Conservation (phyloP, 495 filamentous ascomycete species). For the Pyrenula massariospora region DNA sequence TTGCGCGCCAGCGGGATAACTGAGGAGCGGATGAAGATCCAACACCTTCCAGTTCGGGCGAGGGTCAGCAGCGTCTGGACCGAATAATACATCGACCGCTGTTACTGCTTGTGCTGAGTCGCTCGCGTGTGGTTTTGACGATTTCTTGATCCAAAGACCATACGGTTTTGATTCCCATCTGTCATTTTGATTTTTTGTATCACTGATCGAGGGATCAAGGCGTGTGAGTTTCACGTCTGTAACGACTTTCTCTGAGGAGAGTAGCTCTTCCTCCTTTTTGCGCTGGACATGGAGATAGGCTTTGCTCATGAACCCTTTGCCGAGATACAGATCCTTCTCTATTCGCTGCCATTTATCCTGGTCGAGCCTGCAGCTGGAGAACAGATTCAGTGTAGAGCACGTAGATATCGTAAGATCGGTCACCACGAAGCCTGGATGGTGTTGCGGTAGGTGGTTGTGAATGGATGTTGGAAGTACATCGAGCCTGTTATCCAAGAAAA, state of each 20-base stretch:
- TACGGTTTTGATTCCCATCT: conserved; percentile 71
- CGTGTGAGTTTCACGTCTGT: conserved; percentile 73
- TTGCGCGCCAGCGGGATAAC: conserved; percentile 45
- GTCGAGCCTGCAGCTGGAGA: conserved; percentile 71
- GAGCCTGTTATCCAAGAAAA: conserved; percentile 71
- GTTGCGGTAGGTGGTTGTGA: conserved; percentile 70
- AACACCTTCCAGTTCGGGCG: conserved; percentile 69
- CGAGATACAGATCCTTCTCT: conserved; percentile 86
- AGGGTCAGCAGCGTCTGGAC: conserved; percentile 85
- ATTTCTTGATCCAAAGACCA: conserved; percentile 82
- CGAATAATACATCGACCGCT: conserved; percentile 82
- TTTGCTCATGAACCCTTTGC: conserved; percentile 55
- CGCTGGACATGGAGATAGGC: conserved; percentile 79
- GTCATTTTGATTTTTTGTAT: conserved; percentile 43
- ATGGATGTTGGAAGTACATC: conserved; percentile 71
- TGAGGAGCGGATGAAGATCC: conserved; percentile 56
- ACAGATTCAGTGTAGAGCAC: conserved; percentile 63
- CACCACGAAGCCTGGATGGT: conserved; percentile 70
- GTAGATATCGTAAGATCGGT: conserved; percentile 79
- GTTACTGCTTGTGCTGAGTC: conserved; percentile 72
- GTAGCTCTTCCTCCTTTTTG: conserved; percentile 81
- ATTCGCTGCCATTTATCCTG: conserved; percentile 67
- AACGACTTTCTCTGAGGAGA: conserved; percentile 63
- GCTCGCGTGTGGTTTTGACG: conserved; percentile 60
- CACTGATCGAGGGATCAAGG: conserved; percentile 52